Evolutionary conservation across 1,284 basidiomycete species (phyloP).

Genomic region (Tilletia setariae): DNA sequence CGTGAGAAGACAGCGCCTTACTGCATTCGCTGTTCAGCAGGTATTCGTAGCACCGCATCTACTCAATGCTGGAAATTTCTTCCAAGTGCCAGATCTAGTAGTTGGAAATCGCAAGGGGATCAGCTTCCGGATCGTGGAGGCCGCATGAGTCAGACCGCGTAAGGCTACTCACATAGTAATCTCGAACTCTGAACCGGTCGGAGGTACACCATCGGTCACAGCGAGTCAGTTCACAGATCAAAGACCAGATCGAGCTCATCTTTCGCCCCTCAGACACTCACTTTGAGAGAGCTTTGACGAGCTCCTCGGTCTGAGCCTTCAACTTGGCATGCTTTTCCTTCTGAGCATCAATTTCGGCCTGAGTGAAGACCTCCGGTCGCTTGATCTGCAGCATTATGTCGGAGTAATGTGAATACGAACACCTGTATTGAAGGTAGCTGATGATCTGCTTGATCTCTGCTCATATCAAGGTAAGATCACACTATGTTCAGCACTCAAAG

Average conservation of each 20-base stretch:
- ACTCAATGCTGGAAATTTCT: constrained; percentile 3
- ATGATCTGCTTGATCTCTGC: constrained; percentile 16
- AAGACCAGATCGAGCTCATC: neutral
- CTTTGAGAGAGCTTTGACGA: neutral
- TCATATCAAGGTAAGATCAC: neutral
- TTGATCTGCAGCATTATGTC: neutral
- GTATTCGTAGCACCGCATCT: neutral
- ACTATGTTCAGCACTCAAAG: neutral
- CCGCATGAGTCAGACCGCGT: too few species aligned
- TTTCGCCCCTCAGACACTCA: neutral
- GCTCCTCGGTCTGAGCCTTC: neutral
- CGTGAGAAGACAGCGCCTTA: too few species aligned
- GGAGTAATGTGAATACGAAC: neutral
- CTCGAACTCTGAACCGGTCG: neutral
- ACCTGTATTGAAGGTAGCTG: neutral
- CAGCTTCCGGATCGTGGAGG: neutral
- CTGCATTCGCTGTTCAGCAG: too few species aligned
- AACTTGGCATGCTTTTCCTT: neutral
- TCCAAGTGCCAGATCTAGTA: constrained; percentile 7
- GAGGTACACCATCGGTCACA: neutral
- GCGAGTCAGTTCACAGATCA: constrained; percentile 5
- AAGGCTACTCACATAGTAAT: constrained; percentile 15
- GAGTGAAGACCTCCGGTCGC: neutral
- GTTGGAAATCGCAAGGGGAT: neutral
- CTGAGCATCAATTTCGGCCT: neutral